phyloP scores from a whole-genome alignment of 257 asterid species.

The Solanum megistacrolobum region DNA sequence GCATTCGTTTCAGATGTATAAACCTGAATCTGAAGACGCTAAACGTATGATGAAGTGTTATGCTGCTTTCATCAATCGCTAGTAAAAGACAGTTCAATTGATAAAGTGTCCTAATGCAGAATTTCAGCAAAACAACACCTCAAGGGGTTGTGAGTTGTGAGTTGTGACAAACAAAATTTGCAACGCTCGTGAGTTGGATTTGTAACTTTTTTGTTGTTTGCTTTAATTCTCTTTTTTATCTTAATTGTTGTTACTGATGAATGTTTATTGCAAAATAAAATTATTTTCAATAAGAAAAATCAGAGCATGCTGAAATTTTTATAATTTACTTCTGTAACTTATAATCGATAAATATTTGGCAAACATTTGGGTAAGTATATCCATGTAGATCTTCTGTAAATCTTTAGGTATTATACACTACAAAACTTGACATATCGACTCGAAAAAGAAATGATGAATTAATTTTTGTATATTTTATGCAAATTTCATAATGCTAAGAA shows the following conservation, averaged over 20 bases:
- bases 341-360: too few species aligned
- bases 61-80: conserved; percentile 15
- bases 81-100: background rate
- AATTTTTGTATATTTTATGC: too few species aligned
- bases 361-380: too few species aligned
- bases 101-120: background rate
- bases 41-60: conserved; percentile 22
- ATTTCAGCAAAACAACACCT: background rate
- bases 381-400: too few species aligned
- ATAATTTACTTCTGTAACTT: too few species aligned
- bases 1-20: conserved; percentile 21
- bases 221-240: background rate
- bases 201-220: background rate
- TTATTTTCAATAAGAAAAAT: background rate
- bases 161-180: background rate
- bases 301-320: too few species aligned
- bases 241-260: background rate
- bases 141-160: too few species aligned
- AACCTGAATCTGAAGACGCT: conserved; percentile 16
- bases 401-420: too few species aligned
- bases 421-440: too few species aligned
- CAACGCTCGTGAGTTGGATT: background rate
- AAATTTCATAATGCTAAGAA: too few species aligned
- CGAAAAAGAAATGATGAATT: too few species aligned
- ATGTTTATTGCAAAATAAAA: background rate